These are phyloP conservation scores for Aspergillus ibericus DNA, from an alignment of 2,329 filamentous ascomycete genomes.

Conservation along the genomic window DNA sequence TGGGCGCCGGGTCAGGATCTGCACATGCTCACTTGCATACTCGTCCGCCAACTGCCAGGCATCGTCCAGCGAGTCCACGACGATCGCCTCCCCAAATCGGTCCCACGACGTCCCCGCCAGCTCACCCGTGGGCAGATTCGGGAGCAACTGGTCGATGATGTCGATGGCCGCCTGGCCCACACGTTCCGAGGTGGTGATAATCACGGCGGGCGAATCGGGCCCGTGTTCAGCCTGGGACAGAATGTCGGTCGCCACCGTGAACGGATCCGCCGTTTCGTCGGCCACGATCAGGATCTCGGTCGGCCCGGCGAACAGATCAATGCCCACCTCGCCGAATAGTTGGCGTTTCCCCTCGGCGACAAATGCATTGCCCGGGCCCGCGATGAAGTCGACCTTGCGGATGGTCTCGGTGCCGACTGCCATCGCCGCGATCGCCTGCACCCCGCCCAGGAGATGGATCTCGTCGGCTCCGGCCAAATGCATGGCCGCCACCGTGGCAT, in stretches of 20 bases:
- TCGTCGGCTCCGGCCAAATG: conserved; percentile 52
- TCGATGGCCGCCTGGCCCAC: conserved; percentile 43
- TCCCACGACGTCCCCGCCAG: conserved; percentile 49
- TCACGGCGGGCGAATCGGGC: conserved; percentile 52
- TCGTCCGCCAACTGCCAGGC: conserved; percentile 48
- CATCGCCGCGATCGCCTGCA: conserved; percentile 56
- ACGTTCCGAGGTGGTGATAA: conserved; percentile 50
- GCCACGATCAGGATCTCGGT: conserved; percentile 55
- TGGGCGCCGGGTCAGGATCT: conserved; percentile 50
- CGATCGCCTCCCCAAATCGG: conserved; percentile 48
- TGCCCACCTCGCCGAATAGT: conserved; percentile 56
- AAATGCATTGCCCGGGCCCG: conserved; percentile 56
- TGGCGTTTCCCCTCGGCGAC: conserved; percentile 57
- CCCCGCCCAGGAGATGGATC: conserved; percentile 54
- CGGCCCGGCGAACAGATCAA: conserved; percentile 56
- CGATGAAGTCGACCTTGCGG: conserved; percentile 53
- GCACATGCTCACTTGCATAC: conserved; percentile 54
- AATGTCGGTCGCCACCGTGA: conserved; percentile 49
- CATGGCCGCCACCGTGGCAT: conserved; percentile 53
- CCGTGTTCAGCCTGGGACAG: conserved; percentile 55
- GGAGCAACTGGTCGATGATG: conserved; percentile 41
- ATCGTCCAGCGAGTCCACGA: conserved; percentile 47
- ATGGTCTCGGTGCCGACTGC: conserved; percentile 52
- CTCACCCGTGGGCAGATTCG: conserved; percentile 45
- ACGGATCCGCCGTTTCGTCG: conserved; percentile 49